A percentile compares a stretch with the other conserved stretches of the same genome.
Evolutionary conservation across 495 filamentous ascomycete species (phyloP).

Genomic region (Penicillium ucsense): DNA sequence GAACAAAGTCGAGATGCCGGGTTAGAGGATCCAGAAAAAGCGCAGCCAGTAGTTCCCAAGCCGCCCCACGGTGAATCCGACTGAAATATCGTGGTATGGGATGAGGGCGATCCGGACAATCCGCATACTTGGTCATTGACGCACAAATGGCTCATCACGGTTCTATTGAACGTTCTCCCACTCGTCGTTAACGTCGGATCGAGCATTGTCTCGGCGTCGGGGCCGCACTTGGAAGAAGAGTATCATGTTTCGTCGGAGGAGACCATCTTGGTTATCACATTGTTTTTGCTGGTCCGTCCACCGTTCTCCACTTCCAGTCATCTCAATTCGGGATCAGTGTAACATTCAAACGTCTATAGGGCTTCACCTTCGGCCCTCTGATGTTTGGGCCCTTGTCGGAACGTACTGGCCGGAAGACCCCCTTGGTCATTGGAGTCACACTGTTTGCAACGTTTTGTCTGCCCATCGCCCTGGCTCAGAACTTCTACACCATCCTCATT

Average conservation of each 20-base stretch:
- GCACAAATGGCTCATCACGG: neutral
- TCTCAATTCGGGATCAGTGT: no score
- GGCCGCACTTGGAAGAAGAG: neutral
- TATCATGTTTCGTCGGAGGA: neutral
- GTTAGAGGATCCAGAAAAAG: no score
- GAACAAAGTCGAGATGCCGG: no score
- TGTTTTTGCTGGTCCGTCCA: neutral
- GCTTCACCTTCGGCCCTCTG: neutral
- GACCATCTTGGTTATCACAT: neutral
- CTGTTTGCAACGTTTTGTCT: neutral
- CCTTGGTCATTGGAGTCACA: neutral
- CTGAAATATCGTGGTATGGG: no score
- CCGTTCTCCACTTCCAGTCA: no score
- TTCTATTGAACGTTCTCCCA: neutral
- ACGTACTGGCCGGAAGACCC: neutral
- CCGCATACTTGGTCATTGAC: neutral
- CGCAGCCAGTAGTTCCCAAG: no score
- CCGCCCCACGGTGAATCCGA: no score
- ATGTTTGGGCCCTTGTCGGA: constrained; percentile 1
- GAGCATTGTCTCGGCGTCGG: neutral
- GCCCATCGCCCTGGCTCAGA: neutral
- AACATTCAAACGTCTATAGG: no score
- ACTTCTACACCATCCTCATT: neutral
- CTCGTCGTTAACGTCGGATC: neutral
- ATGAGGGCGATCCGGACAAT: neutral